Base-by-base conservation (phyloP, 2,329 filamentous ascomycete species). In the Fusarium sp. region DNA sequence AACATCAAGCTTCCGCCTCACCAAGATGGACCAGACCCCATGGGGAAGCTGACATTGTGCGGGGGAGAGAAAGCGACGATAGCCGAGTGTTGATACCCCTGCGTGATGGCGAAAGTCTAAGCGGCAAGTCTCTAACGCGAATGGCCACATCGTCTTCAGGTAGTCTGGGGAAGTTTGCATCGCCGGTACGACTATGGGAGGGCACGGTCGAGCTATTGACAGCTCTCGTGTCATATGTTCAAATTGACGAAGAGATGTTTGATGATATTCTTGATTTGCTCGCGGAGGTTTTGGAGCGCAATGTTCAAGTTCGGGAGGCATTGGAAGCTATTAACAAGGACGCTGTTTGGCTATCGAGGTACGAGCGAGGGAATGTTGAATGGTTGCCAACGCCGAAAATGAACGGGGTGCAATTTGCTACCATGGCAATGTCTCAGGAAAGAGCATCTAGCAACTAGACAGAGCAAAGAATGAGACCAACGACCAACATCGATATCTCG, bases 261-360 rank as follows among this genome's bases (percentile, higher is more conserved):
- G 92, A 95, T 70, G 87, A 93, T 56, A 86, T 92, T 15, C 77
- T 95, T 45, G 86, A 87, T 9, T 79, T 95, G 55, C 78, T 96
- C 27, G 83, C 79, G 5, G 85, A 85, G 32, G 77, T 83, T 40
- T 70, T 90, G 46, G 79, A 83, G 52, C 79, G 77, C 34, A 81
- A 84, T 29, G 58, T 74, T 3, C 82, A 87, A 50, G 85, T 91
- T 14, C 85, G 83, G 50, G 79, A 81, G 34, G 89, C 88, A 14
- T 79, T 96, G 47, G 89, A 92, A 70, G 80, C 77, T 5, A 81
- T 91, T 56, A 94, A 95, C 77, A 83, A 86, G 2, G 93, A 96
- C 82, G 91, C 91, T 2, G 90, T 96, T 6, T 97, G 93, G 93
- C 79, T 95, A 70, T 83, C 83, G 43, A 79, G 88, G 75, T 86